phyloP scores from a whole-genome alignment of 352 stramenopile species.

The Hyaloperonospora arabidopsidis region DNA sequence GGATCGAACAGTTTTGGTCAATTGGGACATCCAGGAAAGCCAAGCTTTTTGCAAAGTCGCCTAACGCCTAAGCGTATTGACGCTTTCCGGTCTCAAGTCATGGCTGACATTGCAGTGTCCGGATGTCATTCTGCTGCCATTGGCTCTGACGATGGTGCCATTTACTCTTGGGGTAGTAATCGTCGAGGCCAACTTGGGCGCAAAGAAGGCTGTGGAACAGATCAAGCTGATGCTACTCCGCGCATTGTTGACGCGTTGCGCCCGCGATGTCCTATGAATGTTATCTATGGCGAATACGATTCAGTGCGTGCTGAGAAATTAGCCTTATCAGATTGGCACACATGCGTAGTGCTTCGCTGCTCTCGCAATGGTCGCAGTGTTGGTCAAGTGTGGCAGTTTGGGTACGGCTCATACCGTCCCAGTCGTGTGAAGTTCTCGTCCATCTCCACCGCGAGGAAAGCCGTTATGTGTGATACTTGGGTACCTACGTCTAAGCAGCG shows the following conservation, averaged over 20 bases:
- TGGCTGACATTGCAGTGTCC: conserved; percentile 62
- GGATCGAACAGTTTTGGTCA: conserved; percentile 80
- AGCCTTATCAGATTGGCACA: conserved; percentile 67
- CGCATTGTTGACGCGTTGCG: conserved; percentile 54
- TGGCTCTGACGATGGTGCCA: conserved; percentile 26
- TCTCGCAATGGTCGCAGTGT: conserved; percentile 42
- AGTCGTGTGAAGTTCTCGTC: conserved; percentile 54
- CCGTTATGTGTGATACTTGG: conserved; percentile 52
- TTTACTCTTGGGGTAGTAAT: conserved; percentile 81
- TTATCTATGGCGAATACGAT: conserved; percentile 55
- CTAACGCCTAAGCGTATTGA: conserved; percentile 69
- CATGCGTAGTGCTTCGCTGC: conserved; percentile 58
- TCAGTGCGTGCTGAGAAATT: conserved; percentile 35
- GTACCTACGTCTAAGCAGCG: conserved; percentile 46
- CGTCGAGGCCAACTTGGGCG: conserved; percentile 69
- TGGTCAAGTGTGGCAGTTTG: conserved; percentile 76
- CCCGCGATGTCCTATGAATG: conserved; percentile 41
- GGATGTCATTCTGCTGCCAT: conserved; percentile 70
- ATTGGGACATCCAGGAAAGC: conserved; percentile 56
- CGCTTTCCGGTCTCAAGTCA: conserved; percentile 44
- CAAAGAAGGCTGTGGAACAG: conserved; percentile 63
- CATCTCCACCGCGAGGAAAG: conserved; percentile 11
- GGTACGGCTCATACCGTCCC: conserved; percentile 60
- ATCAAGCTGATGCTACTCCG: conserved; percentile 51
- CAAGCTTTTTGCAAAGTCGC: conserved; percentile 41